These are phyloP conservation scores for Kwoniella mangroviensis DNA, from an alignment of 768 basidiomycete genomes.

Conservation along the genomic window DNA sequence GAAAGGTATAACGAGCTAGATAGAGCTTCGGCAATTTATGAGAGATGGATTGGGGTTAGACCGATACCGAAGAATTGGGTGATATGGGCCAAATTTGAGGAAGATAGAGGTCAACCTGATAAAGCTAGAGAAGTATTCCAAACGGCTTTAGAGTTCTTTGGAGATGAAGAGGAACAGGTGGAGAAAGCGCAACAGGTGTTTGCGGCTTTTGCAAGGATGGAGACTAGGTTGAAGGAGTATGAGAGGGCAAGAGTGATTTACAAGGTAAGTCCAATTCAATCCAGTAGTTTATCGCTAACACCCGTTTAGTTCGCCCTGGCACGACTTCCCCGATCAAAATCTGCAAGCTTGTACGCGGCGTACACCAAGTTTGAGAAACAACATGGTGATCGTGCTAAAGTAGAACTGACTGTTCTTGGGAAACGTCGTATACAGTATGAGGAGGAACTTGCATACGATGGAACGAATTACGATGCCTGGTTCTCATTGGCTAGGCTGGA, in stretches of 20 bases:
- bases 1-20: slow-evolving; percentile 89
- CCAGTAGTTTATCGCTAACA: neutral
- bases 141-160: slow-evolving; percentile 83
- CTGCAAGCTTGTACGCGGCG: slow-evolving; percentile 77
- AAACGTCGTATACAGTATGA: slow-evolving; percentile 99
- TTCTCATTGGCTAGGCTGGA: slow-evolving; percentile 94
- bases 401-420: slow-evolving; percentile 92
- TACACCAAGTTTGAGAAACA: slow-evolving; percentile 99
- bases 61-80: slow-evolving; percentile 71
- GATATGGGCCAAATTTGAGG: slow-evolving; percentile 71
- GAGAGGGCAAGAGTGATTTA: slow-evolving; percentile 96
- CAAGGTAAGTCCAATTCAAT: slow-evolving; percentile 68
- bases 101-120: slow-evolving; percentile 66
- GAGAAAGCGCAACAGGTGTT: slow-evolving; percentile 90
- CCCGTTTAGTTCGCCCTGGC: slow-evolving; percentile 82
- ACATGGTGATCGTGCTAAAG: slow-evolving; percentile 81
- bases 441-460: slow-evolving; percentile 88
- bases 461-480: slow-evolving; percentile 96
- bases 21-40: slow-evolving; percentile 88
- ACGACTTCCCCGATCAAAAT: slow-evolving; percentile 89
- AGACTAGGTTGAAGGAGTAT: slow-evolving; percentile 91
- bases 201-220: slow-evolving; percentile 94
- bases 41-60: slow-evolving; percentile 64
- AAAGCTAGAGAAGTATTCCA: slow-evolving; percentile 86
- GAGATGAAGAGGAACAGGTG: slow-evolving; percentile 83